phyloP scores from a whole-genome alignment of 345 rosid species.

The Arabidopsis thaliana region DNA sequence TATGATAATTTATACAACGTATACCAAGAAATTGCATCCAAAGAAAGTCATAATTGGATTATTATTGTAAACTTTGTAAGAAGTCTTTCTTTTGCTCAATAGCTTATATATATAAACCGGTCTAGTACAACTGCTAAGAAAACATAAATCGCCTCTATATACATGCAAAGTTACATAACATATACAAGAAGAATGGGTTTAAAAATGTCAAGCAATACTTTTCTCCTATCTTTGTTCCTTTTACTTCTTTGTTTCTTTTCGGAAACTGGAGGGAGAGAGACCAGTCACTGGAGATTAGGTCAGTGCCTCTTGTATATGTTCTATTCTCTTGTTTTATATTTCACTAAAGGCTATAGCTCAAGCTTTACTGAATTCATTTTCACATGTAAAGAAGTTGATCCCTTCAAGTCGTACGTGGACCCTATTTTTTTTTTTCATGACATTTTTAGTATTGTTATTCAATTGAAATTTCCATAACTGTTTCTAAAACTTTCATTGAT shows the following conservation, averaged over 20 bases:
- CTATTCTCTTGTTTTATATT: not conserved
- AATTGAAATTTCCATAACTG: no score
- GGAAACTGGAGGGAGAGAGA: not conserved
- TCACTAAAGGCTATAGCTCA: not conserved
- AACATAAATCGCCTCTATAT: no score
- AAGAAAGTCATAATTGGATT: not conserved
- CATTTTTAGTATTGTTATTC: no score
- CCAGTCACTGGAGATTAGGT: not conserved
- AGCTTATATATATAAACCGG: not conserved
- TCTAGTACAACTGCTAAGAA: no score
- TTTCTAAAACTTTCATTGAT: no score
- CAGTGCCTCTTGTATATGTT: not conserved
- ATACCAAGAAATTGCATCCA: not conserved
- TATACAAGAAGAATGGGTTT: not conserved
- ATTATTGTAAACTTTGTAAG: no score
- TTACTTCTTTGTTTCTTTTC: constrained; percentile 5
- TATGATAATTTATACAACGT: not conserved
- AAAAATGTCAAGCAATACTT: not conserved
- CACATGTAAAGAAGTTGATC: no score
- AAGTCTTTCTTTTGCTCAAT: not conserved
- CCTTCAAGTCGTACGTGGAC: no score
- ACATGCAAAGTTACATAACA: not conserved
- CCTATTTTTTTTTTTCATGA: no score
- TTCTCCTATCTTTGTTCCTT: not conserved
- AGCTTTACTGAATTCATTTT: not conserved